Base-by-base conservation (phyloP, 208 protist genomes). In the Trypanosoma caninum region DNA sequence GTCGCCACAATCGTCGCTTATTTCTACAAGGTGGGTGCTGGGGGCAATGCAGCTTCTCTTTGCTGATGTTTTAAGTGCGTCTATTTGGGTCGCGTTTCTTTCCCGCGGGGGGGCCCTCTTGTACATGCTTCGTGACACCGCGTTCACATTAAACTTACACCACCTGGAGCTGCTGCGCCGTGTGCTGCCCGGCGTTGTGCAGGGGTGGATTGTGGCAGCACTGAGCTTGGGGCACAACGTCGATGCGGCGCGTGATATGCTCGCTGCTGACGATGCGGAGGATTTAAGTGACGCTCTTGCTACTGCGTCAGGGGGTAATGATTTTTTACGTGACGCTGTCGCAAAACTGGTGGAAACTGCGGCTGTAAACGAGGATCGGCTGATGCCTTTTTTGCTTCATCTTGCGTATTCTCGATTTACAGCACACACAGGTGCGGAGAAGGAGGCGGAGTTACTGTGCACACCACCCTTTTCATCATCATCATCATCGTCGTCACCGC, bases 71-170 rank as follows among this genome's bases (percentile, higher is more conserved):
- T 57, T 94, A 9, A 67, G 69, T 55, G 65, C 67, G 8, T 80
- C 76, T 27, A 60, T 82, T 55, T 89, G 80, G 84, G 58, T 82
- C n/a, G 77, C 82, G 7, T 94, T 80, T 76, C 58, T 88, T 30
- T 74, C 75, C 14, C 65, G 74, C 20, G 87, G 87, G 30, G 76
- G 71, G 13, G 87, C 76, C 7, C 52, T 94, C 16, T 65, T 60
- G 13, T 72, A 87, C 37, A 58, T 72, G 42, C 76, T 94, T 16
- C 61, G 80, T 35, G 72, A 78, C 55, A 22, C 59, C 16, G 40
- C 67, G 13, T 57, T 89, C 25, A 33, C 38, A 42, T 94, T 91
- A 45, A 79, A 80, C 30, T 75, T 82, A 33, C 82, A 80, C 54
- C 76, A 94, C 70, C 38, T 94, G 35, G 76, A 85, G 64, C 53